Evolutionary conservation across 2,329 filamentous ascomycete genomes (phyloP).

Genomic region (Alternaria consortialis): DNA sequence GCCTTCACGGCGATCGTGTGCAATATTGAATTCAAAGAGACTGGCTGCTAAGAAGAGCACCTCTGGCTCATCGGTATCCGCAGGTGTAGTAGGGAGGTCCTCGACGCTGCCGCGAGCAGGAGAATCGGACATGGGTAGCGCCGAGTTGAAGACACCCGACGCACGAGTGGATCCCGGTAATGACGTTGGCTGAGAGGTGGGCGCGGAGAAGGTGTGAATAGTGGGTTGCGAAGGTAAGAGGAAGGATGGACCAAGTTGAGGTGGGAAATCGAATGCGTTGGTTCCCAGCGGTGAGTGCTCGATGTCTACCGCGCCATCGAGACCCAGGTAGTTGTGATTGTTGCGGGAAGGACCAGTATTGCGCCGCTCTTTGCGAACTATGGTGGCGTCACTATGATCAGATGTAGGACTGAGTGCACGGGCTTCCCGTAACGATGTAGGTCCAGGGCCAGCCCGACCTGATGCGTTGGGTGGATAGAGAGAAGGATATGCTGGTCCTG

Average conservation of each 20-base stretch:
- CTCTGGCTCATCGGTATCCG: conserved; percentile 67
- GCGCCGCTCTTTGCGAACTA: conserved; percentile 34
- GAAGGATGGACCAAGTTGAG: conserved; percentile 41
- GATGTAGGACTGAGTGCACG: conserved; percentile 38
- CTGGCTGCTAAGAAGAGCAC: conserved; percentile 92
- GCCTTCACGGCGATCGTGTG: conserved; percentile 87
- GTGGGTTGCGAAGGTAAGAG: conserved; percentile 32
- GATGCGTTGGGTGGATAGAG: conserved; percentile 28
- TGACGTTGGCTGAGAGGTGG: conserved; percentile 33
- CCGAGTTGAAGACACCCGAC: conserved; percentile 85
- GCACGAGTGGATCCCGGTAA: conserved; percentile 59
- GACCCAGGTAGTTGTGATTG: conserved; percentile 33
- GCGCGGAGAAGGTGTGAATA: conserved; percentile 29
- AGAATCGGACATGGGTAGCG: conserved; percentile 78
- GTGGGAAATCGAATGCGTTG: conserved; percentile 36
- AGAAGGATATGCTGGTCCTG: conserved; percentile 35
- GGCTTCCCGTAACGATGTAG: conserved; percentile 33
- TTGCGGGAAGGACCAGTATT: conserved; percentile 31
- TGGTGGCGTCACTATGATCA: conserved; percentile 41
- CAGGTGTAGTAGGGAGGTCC: conserved; percentile 43
- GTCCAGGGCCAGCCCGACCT: conserved; percentile 27
- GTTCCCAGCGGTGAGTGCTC: conserved; percentile 26
- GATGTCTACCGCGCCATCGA: conserved; percentile 42
- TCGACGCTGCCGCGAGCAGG: conserved; percentile 36
- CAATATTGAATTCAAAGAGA: conserved; percentile 96